Evolutionary conservation across 805 yeast species (phyloP).

Genomic region (Zygoascus tannicola): DNA sequence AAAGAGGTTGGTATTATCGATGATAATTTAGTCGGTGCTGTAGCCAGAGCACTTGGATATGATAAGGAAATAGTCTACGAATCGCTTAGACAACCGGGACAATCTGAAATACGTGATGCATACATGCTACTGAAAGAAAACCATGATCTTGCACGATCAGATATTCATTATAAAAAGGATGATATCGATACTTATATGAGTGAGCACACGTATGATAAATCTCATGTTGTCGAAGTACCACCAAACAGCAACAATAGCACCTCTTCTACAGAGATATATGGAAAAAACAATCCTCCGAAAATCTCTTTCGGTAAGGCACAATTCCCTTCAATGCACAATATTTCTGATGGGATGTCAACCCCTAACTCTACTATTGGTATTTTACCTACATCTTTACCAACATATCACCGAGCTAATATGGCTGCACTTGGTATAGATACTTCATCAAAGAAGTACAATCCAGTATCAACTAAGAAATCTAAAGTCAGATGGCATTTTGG

Average conservation of each 20-base stretch:
- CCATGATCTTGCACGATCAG: slow-evolving; percentile 26
- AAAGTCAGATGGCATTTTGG: slow-evolving; percentile 99
- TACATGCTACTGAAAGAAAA: slow-evolving; percentile 75
- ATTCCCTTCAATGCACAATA: slow-evolving; percentile 25
- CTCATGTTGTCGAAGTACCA: not conserved
- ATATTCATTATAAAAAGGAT: slow-evolving; percentile 16
- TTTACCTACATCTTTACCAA: slow-evolving; percentile 87
- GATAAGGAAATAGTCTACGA: slow-evolving; percentile 74
- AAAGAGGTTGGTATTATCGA: slow-evolving; percentile 36
- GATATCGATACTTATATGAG: slow-evolving; percentile 14
- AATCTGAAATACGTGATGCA: slow-evolving; percentile 73
- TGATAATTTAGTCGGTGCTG: slow-evolving; percentile 64
- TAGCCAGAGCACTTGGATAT: slow-evolving; percentile 81
- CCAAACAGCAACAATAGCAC: not conserved
- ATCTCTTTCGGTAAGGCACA: slow-evolving; percentile 32
- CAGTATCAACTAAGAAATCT: slow-evolving; percentile 63
- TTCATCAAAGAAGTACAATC: slow-evolving; percentile 29
- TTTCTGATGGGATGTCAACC: slow-evolving; percentile 24
- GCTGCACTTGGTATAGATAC: slow-evolving; percentile 44
- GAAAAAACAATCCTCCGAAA: slow-evolving; percentile 29
- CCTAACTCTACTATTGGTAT: slow-evolving; percentile 83
- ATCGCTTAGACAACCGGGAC: slow-evolving; percentile 43
- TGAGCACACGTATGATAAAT: slow-evolving; percentile 9
- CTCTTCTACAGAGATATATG: slow-evolving; percentile 5
- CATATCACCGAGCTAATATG: slow-evolving; percentile 91